Evolutionary conservation across 768 basidiomycete genomes (phyloP), one percentile per base, ranked within the genome.

Genomic region (Cystofilobasidium macerans): DNA sequence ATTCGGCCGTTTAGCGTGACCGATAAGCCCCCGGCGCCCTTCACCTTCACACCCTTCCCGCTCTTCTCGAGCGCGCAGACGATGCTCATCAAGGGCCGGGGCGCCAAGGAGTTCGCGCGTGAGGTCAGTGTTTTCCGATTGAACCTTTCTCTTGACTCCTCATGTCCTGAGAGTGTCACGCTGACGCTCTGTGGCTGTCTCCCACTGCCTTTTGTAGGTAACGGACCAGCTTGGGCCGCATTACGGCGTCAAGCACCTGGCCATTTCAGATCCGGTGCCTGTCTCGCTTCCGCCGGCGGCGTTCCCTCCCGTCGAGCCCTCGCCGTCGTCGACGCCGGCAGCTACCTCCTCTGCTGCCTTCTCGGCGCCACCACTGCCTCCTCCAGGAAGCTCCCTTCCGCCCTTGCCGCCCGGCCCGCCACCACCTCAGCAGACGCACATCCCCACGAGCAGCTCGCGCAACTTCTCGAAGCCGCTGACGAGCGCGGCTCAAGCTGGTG

Each of bases 11-110:
- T 71, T 26, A 69, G 71, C 60, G 72, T 71, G 3, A 54, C 60
- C 36, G 72, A 75, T 69, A 72, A 73, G 56, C 73, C 75, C 16
- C 73, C 74, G 28, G 70, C 71, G 5, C 75, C 74, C 4, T 75
- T 62, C 60, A 60, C 57, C 47, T 69, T 74, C 68, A 74, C 75
- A 13, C 76, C 76, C 1, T 75, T 72, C 71, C 72, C 68, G 42
- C 68, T 77, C 1, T 77, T 76, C 69, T 68, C 72, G 59, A 73
- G 72, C 26, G 69, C 74, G 24, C 76, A 77, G 61, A 70, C 66
- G 33, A 74, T 74, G 73, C 62, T 73, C 33, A 69, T 75, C 22
- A 68, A 71, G 22, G 73, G 71, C 33, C 70, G 67, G 35, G 66
- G 67, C 16, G 72, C 71, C 47, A 65, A 69, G 38, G 72, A 71